Evolutionary conservation across 345 rosid genomes (phyloP), one percentile per base, ranked within the genome.

Genomic region (Acer negundo): DNA sequence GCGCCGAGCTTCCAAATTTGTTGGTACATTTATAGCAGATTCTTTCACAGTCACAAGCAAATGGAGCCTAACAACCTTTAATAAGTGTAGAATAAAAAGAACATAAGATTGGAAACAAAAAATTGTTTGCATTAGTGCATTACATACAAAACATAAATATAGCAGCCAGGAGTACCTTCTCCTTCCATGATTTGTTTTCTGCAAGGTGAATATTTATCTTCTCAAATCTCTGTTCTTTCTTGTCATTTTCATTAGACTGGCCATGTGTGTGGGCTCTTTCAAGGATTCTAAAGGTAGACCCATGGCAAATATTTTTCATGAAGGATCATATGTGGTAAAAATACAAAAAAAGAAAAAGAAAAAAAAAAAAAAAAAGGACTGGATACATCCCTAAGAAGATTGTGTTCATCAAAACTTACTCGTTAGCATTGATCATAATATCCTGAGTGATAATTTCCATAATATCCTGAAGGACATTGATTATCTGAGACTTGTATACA

Each of bases 1-100:
- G 64, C 98, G 97, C 42, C 99, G 97, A 82, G 97, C 99, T 46
- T 96, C 99, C 90, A 96, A 88, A 84, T 89, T 96, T 64, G 88
- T 89, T 59, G 99, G 99, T 74, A 94, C 91, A 61, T 96, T 94
- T 70, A 92, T 94, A 19, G 99, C 98, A 66, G 99, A 94, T 85
- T 96, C 99, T 93, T 92, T 94, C 64, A 92, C 89, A 31, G 98
- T 92, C 82, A 94, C 79, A 79, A 96, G 99, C 77, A 96, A 84
- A 81, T 78, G 73, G 62, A 96, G 92, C 88, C 98, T 83, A 62
- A 81, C 88, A 80, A 92, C 89, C 99, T 96, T 74, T 66, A 72
- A 17, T 62, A 49, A 69, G 64, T 56, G 46, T 55, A 72, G 58
- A 78, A 79, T 9, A 26, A 47, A 70, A 28, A 49, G 69, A 81